These are phyloP conservation scores for Salisapilia sapeloensis DNA, from an alignment of 352 stramenopile genomes.

Conservation along the genomic window DNA sequence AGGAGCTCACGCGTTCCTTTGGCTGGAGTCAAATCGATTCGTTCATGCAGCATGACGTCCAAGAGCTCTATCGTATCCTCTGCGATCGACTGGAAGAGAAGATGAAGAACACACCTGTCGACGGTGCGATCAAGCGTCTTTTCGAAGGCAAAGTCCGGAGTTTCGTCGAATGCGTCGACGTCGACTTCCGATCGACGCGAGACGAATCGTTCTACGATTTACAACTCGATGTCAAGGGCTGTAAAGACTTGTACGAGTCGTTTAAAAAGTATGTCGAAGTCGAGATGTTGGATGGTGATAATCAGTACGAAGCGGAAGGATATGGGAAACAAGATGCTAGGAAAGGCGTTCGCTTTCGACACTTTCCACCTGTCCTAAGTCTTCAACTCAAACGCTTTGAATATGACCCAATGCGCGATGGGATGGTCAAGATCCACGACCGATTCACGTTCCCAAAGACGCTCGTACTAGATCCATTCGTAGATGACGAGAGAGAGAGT, in stretches of 20 bases:
- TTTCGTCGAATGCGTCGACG: slow-evolving; percentile 85
- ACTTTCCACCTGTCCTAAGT: slow-evolving; percentile 82
- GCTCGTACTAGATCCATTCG: slow-evolving; percentile 55
- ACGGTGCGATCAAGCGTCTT: slow-evolving; percentile 65
- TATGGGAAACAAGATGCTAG: slow-evolving; percentile 83
- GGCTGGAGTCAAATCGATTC: slow-evolving; percentile 83
- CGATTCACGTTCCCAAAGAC: slow-evolving; percentile 74
- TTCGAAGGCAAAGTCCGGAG: slow-evolving; percentile 83
- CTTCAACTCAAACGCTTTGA: slow-evolving; percentile 87
- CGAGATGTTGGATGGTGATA: slow-evolving; percentile 86
- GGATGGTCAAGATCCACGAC: slow-evolving; percentile 83
- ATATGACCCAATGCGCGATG: slow-evolving; percentile 70
- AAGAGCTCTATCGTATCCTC: slow-evolving; percentile 83
- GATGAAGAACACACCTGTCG: slow-evolving; percentile 79
- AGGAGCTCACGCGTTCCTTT: slow-evolving; percentile 87
- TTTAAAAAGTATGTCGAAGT: slow-evolving; percentile 87
- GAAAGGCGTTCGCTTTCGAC: slow-evolving; percentile 73
- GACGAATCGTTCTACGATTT: slow-evolving; percentile 89
- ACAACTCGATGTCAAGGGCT: slow-evolving; percentile 87
- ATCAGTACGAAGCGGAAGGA: slow-evolving; percentile 86
- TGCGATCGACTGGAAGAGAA: slow-evolving; percentile 87
- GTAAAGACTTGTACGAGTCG: slow-evolving; percentile 72
- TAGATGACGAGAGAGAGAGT: slow-evolving; percentile 3
- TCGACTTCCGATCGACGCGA: slow-evolving; percentile 76
- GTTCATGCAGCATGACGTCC: slow-evolving; percentile 89